Base-by-base conservation (phyloP, 2,329 filamentous ascomycete genomes). In the Pseudogymnoascus sp. region DNA sequence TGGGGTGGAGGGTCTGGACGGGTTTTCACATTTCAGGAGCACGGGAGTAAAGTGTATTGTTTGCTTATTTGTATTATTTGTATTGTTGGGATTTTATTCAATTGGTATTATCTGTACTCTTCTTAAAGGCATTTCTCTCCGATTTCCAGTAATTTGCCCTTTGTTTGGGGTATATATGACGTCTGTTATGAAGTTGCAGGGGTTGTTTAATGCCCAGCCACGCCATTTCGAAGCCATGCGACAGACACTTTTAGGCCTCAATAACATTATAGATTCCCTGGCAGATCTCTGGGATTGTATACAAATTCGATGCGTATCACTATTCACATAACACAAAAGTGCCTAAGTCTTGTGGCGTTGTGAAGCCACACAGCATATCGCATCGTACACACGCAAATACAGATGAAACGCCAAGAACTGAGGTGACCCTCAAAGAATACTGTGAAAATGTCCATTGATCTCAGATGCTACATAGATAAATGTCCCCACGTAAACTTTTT, bases 401-500 rank as follows among this genome's bases (percentile, higher is more conserved):
- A 3, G 18, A 14, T 45, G 10, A 8, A 45, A 5, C 11, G 18
- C 40, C 40, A 21, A 23, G 11, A 45, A 23, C 18, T 11, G 12
- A 51, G 10, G 8, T 16, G 7, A 16, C 23, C 18, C 14, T 7
- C 23, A 16, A 7, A 6, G 26, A 57, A 57, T 57, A 12, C 47
- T 54, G 47, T 57, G 47, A 57, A 57, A 34, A 57, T 34, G n/a
- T 34, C 26, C 47, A 57, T 57, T 57, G 26, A 57, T 57, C 47
- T 54, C 47, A 31, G n/a, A 57, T 31, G 10, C 26, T 57, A 18
- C 7, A 54, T 57, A 57, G 47, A 57, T 57, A 57, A 34, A 57
- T 34, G 47, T 57, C 23, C 47, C 29, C 4, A 57, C 47, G n/a
- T 57, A 57, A 57, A 34, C 8, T 34, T 57, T 57, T 57, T 57